phyloP scores from a whole-genome alignment of 1,284 basidiomycete species.

The Cutaneotrichosporon dermatis region DNA sequence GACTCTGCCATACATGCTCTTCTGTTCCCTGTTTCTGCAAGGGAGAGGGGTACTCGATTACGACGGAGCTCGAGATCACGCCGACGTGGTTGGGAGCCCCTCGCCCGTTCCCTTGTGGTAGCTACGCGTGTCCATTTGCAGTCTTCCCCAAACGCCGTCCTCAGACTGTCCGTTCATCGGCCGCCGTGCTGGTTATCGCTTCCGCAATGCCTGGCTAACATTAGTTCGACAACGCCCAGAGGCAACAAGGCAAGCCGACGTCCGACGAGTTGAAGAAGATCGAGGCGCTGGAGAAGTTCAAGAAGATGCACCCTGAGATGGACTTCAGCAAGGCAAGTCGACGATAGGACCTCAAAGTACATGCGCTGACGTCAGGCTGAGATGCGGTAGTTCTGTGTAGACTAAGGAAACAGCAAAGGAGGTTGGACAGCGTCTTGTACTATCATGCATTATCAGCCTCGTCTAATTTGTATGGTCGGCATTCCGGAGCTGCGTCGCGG shows the following conservation, averaged over 20 bases:
- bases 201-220: not conserved
- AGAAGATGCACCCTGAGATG: conserved; percentile 83
- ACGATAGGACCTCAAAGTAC: no score
- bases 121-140: no score
- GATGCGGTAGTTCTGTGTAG: conserved; percentile 12
- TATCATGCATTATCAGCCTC: not conserved
- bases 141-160: no score
- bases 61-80: no score
- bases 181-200: no score
- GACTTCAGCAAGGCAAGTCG: conserved; percentile 81
- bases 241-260: conserved; percentile 92
- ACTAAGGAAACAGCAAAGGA: not conserved
- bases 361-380: conserved; percentile 13
- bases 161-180: no score
- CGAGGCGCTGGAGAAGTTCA: conserved; percentile 85
- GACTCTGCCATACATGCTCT: no score
- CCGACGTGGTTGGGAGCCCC: no score
- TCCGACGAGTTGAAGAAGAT: conserved; percentile 85
- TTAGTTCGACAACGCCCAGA: conserved; percentile 96
- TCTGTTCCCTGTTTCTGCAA: no score
- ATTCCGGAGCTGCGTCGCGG: not conserved
- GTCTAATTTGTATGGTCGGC: not conserved
- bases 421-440: not conserved
- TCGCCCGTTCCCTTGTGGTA: no score
- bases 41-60: no score